Evolutionary conservation across 1,284 basidiomycete genomes (phyloP), one percentile per base, ranked within the genome.

Genomic region (Ustilago nuda): DNA sequence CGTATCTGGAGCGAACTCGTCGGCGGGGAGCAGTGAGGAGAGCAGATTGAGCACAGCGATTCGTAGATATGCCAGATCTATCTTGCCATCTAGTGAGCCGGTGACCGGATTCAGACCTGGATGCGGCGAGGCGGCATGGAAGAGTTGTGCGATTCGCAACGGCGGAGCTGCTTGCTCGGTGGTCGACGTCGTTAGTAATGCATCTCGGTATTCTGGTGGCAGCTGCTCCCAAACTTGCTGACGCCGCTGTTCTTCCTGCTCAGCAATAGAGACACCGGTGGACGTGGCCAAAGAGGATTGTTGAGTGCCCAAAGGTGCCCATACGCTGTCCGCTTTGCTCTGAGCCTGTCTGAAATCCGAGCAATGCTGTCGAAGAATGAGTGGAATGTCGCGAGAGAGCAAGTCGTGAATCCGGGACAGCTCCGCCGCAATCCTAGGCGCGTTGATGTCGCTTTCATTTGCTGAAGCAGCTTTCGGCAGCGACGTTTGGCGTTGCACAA

Each of bases 1-100:
- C 11, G 72, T 75, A n/a, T 78, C 69, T 2, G 72, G 70, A n/a
- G 66, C 58, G 23, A 50, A 72, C 39, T 78, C 72, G 43, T 78
- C 72, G 2, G 67, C 67, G n/a, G 76, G 72, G 12, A 78, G 45
- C 30, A 75, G 39, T 12, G 72, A 75, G 3, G 59, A 58, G 30
- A 78, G 65, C 0, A 76, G 66, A 9, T 68, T 60, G 41, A 64
- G 59, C 12, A 69, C 55, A 13, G 67, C 72, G 12, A 76, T 65
- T 13, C 69, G 59, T 11, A 78, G 68, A 30, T 78, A 78, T 4
- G 61, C 50, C 0, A 68, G 39, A 12, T 72, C 69, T 15, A 78
- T 63, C 56, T 66, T 72, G 53, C 76, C 76, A 52, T 72, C 66
- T 19, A 77, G 51, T 5, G 70, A 54, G 53, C 56, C 50, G 1